Evolutionary conservation across 2,329 filamentous ascomycete species (phyloP).

Genomic region (Chrysosporium queenslandicum): DNA sequence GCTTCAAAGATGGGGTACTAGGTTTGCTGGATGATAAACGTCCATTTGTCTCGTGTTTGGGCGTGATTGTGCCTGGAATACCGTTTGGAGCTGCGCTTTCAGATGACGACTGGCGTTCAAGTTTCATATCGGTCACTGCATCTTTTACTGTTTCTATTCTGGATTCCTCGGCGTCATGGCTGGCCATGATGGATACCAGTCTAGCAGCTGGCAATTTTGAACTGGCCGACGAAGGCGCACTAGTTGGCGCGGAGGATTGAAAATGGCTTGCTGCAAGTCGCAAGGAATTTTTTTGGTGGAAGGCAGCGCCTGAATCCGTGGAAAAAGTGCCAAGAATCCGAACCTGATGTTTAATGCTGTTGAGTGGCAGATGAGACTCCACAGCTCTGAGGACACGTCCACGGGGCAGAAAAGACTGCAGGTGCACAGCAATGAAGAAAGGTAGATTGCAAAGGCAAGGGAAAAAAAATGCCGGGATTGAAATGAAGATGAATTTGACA

Average conservation of each 20-base stretch:
- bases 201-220: conserved; percentile 21
- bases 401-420: neutral
- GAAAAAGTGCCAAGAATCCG: conserved; percentile 10
- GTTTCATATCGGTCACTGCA: conserved; percentile 31
- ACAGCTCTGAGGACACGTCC: neutral
- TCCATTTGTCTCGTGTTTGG: conserved; percentile 17
- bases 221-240: neutral
- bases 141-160: conserved; percentile 28
- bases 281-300: neutral
- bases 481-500: neutral
- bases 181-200: conserved; percentile 29
- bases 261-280: neutral
- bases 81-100: conserved; percentile 23
- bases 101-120: conserved; percentile 23
- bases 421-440: neutral
- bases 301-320: conserved; percentile 1
- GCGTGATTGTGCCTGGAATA: conserved; percentile 16
- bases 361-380: conserved; percentile 7
- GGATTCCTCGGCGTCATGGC: conserved; percentile 34
- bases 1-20: conserved; percentile 17
- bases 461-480: neutral
- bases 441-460: neutral
- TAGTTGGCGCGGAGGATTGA: neutral
- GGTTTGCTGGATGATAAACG: conserved; percentile 14
- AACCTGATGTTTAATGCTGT: neutral